Evolutionary conservation across 2,329 filamentous ascomycete genomes (phyloP), one percentile per base, ranked within the genome.

Genomic region (Monilinia fructicola): DNA sequence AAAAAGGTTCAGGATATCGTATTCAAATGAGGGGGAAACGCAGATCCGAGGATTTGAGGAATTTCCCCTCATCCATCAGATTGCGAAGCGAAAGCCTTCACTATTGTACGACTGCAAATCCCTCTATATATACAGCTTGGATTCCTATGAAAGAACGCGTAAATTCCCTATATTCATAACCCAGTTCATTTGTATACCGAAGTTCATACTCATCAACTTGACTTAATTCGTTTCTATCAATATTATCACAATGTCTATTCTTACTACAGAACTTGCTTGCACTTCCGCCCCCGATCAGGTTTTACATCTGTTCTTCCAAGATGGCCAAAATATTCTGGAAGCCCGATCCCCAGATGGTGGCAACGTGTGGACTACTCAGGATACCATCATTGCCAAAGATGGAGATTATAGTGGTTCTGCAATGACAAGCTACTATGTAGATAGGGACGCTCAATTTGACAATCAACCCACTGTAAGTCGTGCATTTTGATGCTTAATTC

Each of bases 261-360:
- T 59, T n/a, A 26, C 62, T 16, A 38, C 62, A n/a, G 62, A 65
- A 4, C 53, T 65, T 23, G 40, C 53, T 31, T 55, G 54, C 31
- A 38, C 53, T 23, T 38, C 42, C n/a, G 62, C 58, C n/a, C 58
- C 53, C 11, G 62, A 38, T 58, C 12, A 65, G 26, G 40, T 26
- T 11, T 48, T 65, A 1, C 62, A 65, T 38, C 52, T 65, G 28
- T 65, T 59, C 42, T 65, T 38, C 54, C 62, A 65, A 40, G 31
- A 58, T 16, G 53, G 42, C 21, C 10, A 44, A n/a, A 48, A 59
- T 7, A 65, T 65, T 16, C 38, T 48, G 3, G 62, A 65, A 50
- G 62, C 52, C 7, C 62, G 53, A 55, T 65, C 62, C 38, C n/a
- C 62, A 59, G 52, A 65, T 18, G 53, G 62, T 11, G 62, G 62